Evolutionary conservation across 305 asterid genomes (phyloP), one percentile per base, ranked within the genome.

Genomic region (Fraxinus sp.): DNA sequence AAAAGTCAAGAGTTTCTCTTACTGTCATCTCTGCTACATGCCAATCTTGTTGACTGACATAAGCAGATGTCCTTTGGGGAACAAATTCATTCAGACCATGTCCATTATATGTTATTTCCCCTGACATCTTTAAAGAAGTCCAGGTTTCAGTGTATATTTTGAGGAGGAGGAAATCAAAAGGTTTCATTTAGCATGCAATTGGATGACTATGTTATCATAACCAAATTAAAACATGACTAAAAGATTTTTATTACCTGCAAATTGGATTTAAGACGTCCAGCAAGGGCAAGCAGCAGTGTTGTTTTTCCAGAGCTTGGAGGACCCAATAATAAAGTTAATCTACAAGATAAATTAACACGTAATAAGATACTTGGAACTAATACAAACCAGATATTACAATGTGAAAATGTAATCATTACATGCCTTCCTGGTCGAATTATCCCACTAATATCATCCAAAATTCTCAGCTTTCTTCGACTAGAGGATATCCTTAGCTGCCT

Each of bases 301-400:
- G 97, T 94, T 92, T 96, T 96, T 86, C 99, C 99, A 81, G 98
- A 96, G 92, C 98, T 91, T 73, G 99, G 99, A 64, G 97, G 99
- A 73, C 99, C 98, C 89, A 96, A 81, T 75, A 96, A 86, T 81
- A 96, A 89, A 76, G 99, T 96, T 86, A 92, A 91, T 82, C 99
- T 95, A 87, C 68, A 88, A 81, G 78, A 83, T 55, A 82, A 73
- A 85, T 77, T 80, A 87, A 59, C 30, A 24, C 28, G 28, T 39
- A 46, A 79, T 87, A 43, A 87, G 84, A 68, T 52, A 79, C 79
- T 85, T 73, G 35, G 75, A 79, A 86, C 77, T 75, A 86, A 81
- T 84, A 66, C 85, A 72, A 72, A 79, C 46, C 33, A 72, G 77
- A 76, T 73, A 57, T 4, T 85, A 72, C 39, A 77, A 80, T 83